phyloP scores from a whole-genome alignment of 73 alveolate species.

The Loxodes magnus region DNA sequence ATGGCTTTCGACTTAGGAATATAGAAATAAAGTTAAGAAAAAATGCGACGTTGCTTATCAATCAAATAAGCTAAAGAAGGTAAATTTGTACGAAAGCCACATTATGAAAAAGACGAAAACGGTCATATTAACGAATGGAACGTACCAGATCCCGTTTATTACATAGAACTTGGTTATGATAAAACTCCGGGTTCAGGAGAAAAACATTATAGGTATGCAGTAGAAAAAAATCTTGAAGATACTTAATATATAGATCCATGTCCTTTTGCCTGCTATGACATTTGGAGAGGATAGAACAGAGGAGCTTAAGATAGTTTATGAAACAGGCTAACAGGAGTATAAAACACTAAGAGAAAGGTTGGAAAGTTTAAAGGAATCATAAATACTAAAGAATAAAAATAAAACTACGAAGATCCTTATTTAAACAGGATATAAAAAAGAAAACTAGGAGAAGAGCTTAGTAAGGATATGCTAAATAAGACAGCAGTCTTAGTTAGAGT shows the following conservation, averaged over 20 bases:
- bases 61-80: neutral
- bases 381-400: no score
- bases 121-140: neutral
- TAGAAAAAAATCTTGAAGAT: neutral
- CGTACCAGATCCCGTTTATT: conserved; percentile 5
- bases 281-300: neutral
- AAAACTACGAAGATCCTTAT: no score
- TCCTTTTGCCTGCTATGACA: neutral
- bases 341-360: neutral
- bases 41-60: no score
- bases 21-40: no score
- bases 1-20: no score
- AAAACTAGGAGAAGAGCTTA: no score
- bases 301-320: conserved; percentile 1
- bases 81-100: neutral
- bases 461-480: neutral
- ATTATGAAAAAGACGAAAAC: neutral
- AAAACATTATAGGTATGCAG: neutral
- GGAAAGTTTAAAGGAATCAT: conserved; percentile 9
- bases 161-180: neutral
- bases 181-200: neutral
- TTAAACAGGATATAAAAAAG: no score
- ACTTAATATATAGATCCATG: neutral
- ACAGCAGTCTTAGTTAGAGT: conserved; percentile 1
- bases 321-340: conserved; percentile 3